Evolutionary conservation across 345 rosid species (phyloP).

Genomic region (Eucalyptus regnans): DNA sequence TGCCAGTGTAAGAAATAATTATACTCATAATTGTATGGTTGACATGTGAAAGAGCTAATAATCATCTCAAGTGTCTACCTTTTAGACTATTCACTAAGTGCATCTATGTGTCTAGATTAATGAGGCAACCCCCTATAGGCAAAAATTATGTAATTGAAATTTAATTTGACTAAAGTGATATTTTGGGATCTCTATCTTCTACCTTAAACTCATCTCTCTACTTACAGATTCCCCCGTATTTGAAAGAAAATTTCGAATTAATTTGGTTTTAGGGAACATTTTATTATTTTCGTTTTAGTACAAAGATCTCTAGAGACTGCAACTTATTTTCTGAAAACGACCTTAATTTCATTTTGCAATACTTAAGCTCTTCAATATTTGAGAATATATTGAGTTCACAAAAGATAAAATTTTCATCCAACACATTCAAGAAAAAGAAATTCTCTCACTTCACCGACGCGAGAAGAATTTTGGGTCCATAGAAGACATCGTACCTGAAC

Average conservation of each 20-base stretch:
- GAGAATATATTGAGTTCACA: background rate
- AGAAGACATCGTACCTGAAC: fast-evolving
- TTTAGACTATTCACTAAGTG: background rate
- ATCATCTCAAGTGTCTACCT: background rate
- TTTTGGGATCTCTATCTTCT: background rate
- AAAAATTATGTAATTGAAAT: background rate
- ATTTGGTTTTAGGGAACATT: background rate
- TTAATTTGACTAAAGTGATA: no score
- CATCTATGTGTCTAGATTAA: background rate
- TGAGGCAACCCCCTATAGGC: background rate
- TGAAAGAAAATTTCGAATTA: no score
- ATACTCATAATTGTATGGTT: fast-evolving
- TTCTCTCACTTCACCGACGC: fast-evolving
- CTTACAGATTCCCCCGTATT: fast-evolving
- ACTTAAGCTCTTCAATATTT: fast-evolving
- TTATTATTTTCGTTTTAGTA: no score
- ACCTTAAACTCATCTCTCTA: no score
- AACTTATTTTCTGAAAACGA: no score
- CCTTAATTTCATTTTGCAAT: background rate
- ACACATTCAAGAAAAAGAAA: background rate
- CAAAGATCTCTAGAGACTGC: background rate
- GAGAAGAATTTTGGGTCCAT: background rate
- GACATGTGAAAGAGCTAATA: background rate
- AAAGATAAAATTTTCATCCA: background rate
- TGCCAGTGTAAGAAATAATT: background rate